Base-by-base conservation (phyloP, 768 basidiomycete species). In the Antrodiella citrinella region DNA sequence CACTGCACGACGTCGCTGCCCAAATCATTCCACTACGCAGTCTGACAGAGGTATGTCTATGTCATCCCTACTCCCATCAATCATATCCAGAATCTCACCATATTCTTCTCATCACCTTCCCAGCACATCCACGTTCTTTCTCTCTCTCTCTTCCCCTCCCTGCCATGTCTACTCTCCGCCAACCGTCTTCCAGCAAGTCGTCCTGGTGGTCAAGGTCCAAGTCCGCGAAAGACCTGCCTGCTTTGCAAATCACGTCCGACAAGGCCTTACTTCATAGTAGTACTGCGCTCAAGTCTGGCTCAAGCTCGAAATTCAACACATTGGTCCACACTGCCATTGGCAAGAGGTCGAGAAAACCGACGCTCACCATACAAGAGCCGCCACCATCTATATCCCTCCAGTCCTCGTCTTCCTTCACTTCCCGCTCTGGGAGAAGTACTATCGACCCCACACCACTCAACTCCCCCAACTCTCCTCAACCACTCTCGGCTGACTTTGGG, bases 291-390 rank as follows among this genome's bases (percentile, higher is more conserved):
- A 62, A 57, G 46, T 49, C 50, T 26, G 61, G 60, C 41, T 39
- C 59, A n/a, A 39, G 59, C 53, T 65, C 72, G 63, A 76, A 70
- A 54, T 71, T 84, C 60, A 80, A 72, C 51, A 73, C 78, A 4
- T 64, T 86, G 43, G 78, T 86, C 45, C 77, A 77, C 9, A 70
- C 76, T 44, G 81, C 77, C 30, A 76, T 87, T 35, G 81, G 83
- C 43, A 68, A 83, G 59, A 84, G 77, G 63, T 65, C 76, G 19
- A 86, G 80, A 67, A 86, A 82, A 59, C 69, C 77, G 0, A 61
- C 74, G 2, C 63, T 81, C 26, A 66, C 78, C 46, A 76, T 81
- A 49, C 73, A 80, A 51, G 74, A 79, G 45, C 71, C 75, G 30
- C 71, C 73, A 3, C 57, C 65, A 21, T 40, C 42, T 54, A 23